Evolutionary conservation across 2,329 filamentous ascomycete genomes (phyloP).

Genomic region (Scorias spongiosa): DNA sequence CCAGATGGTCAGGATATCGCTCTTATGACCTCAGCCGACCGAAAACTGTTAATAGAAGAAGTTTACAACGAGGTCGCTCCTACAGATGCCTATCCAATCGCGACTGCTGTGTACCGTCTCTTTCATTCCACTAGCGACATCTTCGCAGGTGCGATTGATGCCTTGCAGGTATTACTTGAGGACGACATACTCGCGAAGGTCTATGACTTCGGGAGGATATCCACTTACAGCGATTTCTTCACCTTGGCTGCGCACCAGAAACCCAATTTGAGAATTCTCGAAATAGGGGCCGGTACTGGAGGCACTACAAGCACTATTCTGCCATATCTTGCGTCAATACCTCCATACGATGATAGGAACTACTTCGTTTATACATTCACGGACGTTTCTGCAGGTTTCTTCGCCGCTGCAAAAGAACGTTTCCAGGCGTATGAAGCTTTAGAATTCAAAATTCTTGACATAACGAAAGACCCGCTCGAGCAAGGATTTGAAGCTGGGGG

Average conservation of each 20-base stretch:
- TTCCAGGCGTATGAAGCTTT: neutral
- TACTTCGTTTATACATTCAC: neutral
- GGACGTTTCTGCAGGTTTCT: slow-evolving; percentile 1
- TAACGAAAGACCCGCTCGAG: slow-evolving; percentile 1
- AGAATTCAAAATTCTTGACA: slow-evolving; percentile 2
- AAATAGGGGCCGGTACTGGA: neutral
- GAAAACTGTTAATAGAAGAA: no score
- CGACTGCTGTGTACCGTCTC: neutral
- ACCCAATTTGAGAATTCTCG: neutral
- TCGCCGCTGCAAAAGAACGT: slow-evolving; percentile 1
- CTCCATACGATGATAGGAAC: neutral
- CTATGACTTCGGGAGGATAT: neutral
- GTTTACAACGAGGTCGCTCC: no score
- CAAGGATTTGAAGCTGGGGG: slow-evolving; percentile 1
- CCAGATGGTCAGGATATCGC: no score
- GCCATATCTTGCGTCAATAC: neutral
- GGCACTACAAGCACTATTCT: neutral
- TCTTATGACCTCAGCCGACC: no score
- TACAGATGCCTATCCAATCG: neutral
- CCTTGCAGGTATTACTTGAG: neutral
- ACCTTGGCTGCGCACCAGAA: neutral
- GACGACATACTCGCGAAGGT: neutral
- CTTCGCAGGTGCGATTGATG: neutral
- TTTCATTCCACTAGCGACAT: neutral
- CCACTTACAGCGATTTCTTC: neutral